phyloP scores from a whole-genome alignment of 169 alveolate genomes.

The Plasmodium knowlesi region DNA sequence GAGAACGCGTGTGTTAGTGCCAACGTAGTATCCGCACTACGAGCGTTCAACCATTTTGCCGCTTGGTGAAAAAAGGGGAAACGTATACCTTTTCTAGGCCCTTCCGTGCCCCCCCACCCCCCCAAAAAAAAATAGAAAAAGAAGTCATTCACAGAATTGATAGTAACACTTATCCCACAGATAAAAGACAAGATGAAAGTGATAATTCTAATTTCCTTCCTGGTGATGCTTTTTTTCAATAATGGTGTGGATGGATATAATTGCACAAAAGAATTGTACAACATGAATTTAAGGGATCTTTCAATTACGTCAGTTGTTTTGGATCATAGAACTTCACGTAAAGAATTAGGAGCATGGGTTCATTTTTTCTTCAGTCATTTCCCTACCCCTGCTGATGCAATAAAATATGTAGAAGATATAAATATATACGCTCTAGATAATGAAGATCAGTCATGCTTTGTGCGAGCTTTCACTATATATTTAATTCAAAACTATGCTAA shows the following conservation, averaged over 20 bases:
- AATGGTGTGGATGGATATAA: constrained; percentile 19
- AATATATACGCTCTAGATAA: constrained; percentile 22
- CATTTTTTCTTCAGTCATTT: constrained; percentile 62
- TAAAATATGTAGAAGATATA: neutral
- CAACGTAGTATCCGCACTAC: neutral
- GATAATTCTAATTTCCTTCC: constrained; percentile 1
- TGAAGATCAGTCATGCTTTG: constrained; percentile 11
- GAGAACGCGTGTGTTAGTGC: neutral
- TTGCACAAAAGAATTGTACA: constrained; percentile 2
- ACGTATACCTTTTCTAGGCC: neutral
- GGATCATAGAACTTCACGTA: neutral
- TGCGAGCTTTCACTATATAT: constrained; percentile 29
- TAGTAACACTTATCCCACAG: neutral
- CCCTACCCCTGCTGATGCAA: neutral
- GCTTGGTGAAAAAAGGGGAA: neutral
- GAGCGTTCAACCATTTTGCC: neutral
- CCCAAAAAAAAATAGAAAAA: neutral
- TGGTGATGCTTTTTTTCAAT: constrained; percentile 1
- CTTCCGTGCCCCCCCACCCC: neutral
- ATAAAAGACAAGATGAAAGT: constrained; percentile 28
- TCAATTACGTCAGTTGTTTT: neutral
- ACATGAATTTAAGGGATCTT: neutral
- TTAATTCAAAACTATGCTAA: constrained; percentile 28
- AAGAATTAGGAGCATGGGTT: constrained; percentile 19
- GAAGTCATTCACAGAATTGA: neutral